Evolutionary conservation across 106 monocot species (phyloP).

Genomic region (Agapanthus africanus): DNA sequence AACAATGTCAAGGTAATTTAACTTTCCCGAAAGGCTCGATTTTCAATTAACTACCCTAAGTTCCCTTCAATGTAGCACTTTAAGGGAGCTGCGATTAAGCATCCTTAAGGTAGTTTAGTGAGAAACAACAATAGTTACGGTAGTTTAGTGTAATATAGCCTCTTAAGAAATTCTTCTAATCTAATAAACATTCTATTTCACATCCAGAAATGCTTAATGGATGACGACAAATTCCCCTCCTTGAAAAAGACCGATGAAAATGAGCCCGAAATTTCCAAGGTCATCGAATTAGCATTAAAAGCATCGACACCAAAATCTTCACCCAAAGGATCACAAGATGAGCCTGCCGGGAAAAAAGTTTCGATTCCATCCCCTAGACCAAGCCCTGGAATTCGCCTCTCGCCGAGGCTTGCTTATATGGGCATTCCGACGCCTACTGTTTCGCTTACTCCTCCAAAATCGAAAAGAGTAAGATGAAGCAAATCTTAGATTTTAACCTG

Average conservation of each 20-base stretch:
- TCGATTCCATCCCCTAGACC: constrained; percentile 83
- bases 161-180: background rate
- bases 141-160: too few relatives aligned
- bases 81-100: background rate
- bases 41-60: background rate
- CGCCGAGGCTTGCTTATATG: constrained; percentile 52
- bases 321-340: constrained; percentile 28
- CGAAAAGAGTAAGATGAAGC: too few relatives aligned
- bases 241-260: constrained; percentile 14
- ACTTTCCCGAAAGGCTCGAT: background rate
- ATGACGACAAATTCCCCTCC: constrained; percentile 28
- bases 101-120: too few relatives aligned
- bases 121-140: too few relatives aligned
- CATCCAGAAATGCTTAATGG: constrained; percentile 35
- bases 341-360: constrained; percentile 18
- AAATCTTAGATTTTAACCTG: too few relatives aligned
- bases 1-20: constrained; percentile 60
- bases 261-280: constrained; percentile 4
- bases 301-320: constrained; percentile 16
- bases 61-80: background rate
- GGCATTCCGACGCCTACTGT: constrained; percentile 32
- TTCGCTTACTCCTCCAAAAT: constrained; percentile 40
- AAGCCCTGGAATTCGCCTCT: constrained; percentile 49
- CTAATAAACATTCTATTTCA: background rate
- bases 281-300: constrained; percentile 13